Evolutionary conservation across 257 asterid genomes (phyloP).

Genomic region (Salvia rosmarinus): DNA sequence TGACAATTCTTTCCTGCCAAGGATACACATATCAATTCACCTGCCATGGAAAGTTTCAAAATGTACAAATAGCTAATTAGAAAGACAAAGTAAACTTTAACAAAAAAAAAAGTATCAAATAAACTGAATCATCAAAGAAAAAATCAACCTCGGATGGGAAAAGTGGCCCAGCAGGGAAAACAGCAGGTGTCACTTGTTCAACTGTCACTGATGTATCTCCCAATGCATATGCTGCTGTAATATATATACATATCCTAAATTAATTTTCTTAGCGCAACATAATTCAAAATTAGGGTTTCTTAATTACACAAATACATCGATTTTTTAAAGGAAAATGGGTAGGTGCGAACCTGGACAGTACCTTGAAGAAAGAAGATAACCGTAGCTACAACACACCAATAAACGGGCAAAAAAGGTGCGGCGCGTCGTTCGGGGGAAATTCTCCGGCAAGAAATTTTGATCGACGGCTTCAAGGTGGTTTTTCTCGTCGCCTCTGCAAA

Average conservation of each 20-base stretch:
- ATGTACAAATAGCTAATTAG: conserved; percentile 34
- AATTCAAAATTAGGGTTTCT: too few species aligned
- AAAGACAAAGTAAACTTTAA: not conserved
- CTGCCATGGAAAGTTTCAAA: conserved; percentile 43
- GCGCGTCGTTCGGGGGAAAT: conserved; percentile 48
- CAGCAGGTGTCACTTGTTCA: conserved; percentile 84
- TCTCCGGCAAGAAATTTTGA: conserved; percentile 40
- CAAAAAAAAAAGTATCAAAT: not conserved
- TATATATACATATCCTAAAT: conserved; percentile 8
- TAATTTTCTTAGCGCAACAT: not conserved
- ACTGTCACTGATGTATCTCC: conserved; percentile 86
- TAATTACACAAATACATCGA: not conserved
- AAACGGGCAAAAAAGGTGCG: conserved; percentile 65
- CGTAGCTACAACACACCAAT: conserved; percentile 49
- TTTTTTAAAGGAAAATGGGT: conserved; percentile 21
- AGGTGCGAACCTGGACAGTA: conserved; percentile 74
- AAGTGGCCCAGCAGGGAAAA: conserved; percentile 68
- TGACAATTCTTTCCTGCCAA: conserved; percentile 89
- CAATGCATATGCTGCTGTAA: conserved; percentile 87
- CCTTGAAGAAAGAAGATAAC: conserved; percentile 70
- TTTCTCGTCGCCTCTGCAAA: conserved; percentile 45
- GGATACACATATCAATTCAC: conserved; percentile 53
- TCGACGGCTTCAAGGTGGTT: conserved; percentile 24
- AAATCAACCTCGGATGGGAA: conserved; percentile 80
- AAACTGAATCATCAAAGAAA: conserved; percentile 10